phyloP scores from a whole-genome alignment of 495 filamentous ascomycete species.

The Penicillium angulare region DNA sequence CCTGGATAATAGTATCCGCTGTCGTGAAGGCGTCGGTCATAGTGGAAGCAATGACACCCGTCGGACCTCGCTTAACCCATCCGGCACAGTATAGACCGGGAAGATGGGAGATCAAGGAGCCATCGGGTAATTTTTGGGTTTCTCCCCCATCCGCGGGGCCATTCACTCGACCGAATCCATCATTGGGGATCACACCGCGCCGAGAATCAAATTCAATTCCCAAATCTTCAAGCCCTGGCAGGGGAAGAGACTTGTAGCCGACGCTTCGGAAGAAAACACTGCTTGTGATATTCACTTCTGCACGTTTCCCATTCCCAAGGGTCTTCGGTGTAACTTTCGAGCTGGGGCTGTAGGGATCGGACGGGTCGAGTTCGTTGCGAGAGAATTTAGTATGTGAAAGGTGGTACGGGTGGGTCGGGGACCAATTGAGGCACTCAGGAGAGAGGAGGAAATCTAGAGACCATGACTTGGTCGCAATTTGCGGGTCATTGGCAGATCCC shows the following conservation, averaged over 20 bases:
- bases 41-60: constrained; percentile 92
- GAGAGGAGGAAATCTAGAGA: constrained; percentile 78
- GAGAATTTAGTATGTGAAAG: constrained; percentile 65
- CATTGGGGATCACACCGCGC: constrained; percentile 80
- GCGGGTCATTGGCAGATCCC: constrained; percentile 54
- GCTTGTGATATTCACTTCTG: constrained; percentile 54
- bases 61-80: constrained; percentile 95
- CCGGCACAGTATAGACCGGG: constrained; percentile 91
- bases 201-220: constrained; percentile 73
- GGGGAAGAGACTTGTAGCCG: constrained; percentile 78
- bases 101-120: constrained; percentile 47
- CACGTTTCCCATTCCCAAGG: constrained; percentile 36
- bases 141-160: constrained; percentile 24
- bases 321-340: constrained; percentile 40
- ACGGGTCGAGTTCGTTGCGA: constrained; percentile 53
- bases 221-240: constrained; percentile 73
- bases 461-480: constrained; percentile 65
- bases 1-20: constrained; percentile 72
- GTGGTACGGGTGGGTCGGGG: constrained; percentile 35
- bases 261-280: constrained; percentile 84
- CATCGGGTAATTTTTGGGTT: constrained; percentile 28
- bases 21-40: constrained; percentile 95
- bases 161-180: constrained; percentile 73
- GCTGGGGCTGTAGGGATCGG: constrained; percentile 45
- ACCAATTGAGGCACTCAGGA: constrained; percentile 64